Evolutionary conservation across 2,329 filamentous ascomycete genomes (phyloP).

Genomic region (Aspergillus spinulosporus): DNA sequence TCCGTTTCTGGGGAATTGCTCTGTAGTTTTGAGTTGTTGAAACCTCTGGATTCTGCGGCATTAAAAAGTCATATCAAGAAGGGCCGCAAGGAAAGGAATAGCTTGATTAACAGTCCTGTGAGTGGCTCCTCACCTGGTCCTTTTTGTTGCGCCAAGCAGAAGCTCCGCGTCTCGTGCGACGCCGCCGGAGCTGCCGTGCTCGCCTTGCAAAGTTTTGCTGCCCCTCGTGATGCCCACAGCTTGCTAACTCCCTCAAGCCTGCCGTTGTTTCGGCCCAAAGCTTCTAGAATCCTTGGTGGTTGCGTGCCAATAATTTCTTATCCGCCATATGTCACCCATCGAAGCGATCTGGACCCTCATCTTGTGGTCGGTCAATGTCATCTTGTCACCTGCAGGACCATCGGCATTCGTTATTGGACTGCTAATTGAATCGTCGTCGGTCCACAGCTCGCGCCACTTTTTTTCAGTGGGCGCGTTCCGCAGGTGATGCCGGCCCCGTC

Average conservation of each 20-base stretch:
- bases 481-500: constrained; percentile 6
- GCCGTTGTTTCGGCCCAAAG: constrained; percentile 49
- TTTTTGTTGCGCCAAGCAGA: constrained; percentile 24
- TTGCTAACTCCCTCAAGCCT: constrained; percentile 37
- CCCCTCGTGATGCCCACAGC: constrained; percentile 3
- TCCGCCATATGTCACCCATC: constrained; percentile 24
- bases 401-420: constrained; percentile 13
- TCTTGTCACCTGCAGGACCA: constrained; percentile 15
- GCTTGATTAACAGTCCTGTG: constrained; percentile 94
- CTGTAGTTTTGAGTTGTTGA: constrained; percentile 95
- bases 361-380: constrained; percentile 10
- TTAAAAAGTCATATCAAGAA: constrained; percentile 99
- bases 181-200: constrained; percentile 24
- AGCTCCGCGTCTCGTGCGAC: constrained; percentile 24
- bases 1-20: constrained; percentile 90
- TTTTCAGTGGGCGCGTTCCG: constrained; percentile 16
- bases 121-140: constrained; percentile 45
- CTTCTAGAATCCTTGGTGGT: constrained; percentile 34
- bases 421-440: constrained; percentile 13
- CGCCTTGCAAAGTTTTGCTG: constrained; percentile 5
- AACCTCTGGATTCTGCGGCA: constrained; percentile 91
- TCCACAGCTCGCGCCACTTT: constrained; percentile 13
- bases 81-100: constrained; percentile 88
- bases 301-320: constrained; percentile 24
- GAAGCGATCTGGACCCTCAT: constrained; percentile 20